Conservation (phyloP, 2,329 filamentous ascomycete genomes). For the Stylonectria norvegica region DNA sequence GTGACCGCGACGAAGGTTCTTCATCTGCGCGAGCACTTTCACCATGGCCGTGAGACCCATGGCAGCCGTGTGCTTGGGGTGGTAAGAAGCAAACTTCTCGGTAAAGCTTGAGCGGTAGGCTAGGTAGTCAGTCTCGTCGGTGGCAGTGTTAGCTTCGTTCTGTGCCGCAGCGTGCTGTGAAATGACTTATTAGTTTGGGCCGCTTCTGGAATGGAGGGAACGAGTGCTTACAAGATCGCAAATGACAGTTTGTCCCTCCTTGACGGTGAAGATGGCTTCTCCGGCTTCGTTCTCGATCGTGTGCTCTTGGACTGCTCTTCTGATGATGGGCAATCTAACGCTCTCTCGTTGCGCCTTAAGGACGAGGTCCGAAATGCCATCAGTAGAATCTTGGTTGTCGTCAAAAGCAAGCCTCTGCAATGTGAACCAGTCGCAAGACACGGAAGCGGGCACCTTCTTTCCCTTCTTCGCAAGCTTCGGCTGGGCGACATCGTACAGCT, state of each 20-base stretch:
- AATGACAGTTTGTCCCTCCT: constrained; percentile 9
- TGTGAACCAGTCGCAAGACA: not conserved
- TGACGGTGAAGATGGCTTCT: not conserved
- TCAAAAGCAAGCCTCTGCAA: constrained; percentile 1
- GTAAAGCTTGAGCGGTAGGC: constrained; percentile 11
- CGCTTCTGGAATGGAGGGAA: no score
- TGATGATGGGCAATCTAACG: constrained; percentile 13
- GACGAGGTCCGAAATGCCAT: constrained; percentile 3
- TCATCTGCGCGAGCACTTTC: constrained; percentile 15
- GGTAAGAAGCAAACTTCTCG: constrained; percentile 14
- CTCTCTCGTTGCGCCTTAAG: constrained; percentile 8
- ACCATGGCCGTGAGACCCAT: constrained; percentile 12
- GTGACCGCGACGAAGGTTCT: constrained; percentile 15
- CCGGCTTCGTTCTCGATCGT: constrained; percentile 3
- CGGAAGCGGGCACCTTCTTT: not conserved
- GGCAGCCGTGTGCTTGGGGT: constrained; percentile 12
- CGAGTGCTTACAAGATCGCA: constrained; percentile 12
- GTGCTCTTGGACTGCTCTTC: constrained; percentile 2
- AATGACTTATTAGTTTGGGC: no score
- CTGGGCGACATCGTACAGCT: not conserved
- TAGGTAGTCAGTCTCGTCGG: not conserved
- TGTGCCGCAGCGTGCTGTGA: not conserved
- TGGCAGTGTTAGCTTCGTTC: not conserved
- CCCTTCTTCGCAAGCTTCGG: no score
- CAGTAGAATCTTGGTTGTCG: not conserved